Conservation (phyloP, 208 protist genomes). For the Kentomonas sorsogonicus region DNA sequence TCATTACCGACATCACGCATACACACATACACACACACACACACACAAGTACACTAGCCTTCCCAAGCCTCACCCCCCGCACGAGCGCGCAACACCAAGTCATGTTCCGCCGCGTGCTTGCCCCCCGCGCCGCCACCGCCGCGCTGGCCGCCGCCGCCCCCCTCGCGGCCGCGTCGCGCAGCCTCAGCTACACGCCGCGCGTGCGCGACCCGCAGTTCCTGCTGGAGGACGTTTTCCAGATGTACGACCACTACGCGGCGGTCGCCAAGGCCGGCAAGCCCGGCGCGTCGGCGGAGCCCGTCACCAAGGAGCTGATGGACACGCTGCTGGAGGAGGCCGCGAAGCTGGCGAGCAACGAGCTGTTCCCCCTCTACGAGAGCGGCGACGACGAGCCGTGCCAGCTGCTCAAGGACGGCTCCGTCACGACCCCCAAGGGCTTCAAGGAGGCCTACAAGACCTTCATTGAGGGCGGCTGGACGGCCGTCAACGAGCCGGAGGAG, state of each 20-base stretch:
- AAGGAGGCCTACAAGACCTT: conserved; percentile 84
- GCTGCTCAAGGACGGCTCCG: conserved; percentile 41
- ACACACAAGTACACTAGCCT: neutral
- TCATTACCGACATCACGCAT: neutral
- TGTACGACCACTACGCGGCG: conserved; percentile 74
- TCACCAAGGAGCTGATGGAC: conserved; percentile 76
- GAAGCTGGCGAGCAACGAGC: conserved; percentile 46
- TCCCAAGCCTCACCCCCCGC: too few relatives aligned
- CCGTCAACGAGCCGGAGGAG: conserved; percentile 56
- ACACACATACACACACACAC: too few relatives aligned
- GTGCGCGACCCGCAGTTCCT: conserved; percentile 64
- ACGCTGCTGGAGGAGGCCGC: conserved; percentile 57
- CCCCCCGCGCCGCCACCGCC: conserved; percentile 4
- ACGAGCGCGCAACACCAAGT: too few relatives aligned
- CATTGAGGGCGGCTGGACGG: conserved; percentile 72
- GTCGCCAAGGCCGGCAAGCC: conserved; percentile 29
- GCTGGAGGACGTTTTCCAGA: conserved; percentile 76
- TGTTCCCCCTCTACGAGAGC: conserved; percentile 59
- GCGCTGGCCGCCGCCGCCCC: conserved; percentile 6
- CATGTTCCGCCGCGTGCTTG: conserved; percentile 43
- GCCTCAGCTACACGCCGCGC: conserved; percentile 42
- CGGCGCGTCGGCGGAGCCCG: conserved; percentile 11
- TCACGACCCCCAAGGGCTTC: conserved; percentile 74
- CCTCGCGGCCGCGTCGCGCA: conserved; percentile 17
- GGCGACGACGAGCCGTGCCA: conserved; percentile 50